A percentile compares a stretch with the other conserved stretches of the same genome.
Conservation (phyloP, 2,329 filamentous ascomycete genomes). For the Colletotrichum sp. region DNA sequence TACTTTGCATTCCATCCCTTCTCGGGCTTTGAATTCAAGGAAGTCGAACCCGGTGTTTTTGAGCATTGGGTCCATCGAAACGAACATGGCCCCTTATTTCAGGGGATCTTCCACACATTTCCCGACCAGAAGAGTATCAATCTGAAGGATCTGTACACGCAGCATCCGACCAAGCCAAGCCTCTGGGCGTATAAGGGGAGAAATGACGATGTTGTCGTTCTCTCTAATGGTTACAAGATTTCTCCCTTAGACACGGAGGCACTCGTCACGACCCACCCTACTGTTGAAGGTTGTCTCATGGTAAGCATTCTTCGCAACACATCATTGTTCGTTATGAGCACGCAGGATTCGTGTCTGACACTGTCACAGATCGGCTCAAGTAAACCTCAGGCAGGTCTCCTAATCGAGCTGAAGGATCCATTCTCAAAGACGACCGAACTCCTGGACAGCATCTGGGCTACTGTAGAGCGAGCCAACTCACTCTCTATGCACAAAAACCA, state of each 20-base stretch:
- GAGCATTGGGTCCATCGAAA: neutral
- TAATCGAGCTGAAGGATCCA: neutral
- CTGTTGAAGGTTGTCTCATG: neutral
- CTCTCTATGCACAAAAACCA: neutral
- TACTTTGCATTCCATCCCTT: neutral
- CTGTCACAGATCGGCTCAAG: neutral
- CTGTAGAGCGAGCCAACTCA: neutral
- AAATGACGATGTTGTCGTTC: neutral
- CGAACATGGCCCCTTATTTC: neutral
- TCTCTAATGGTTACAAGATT: neutral
- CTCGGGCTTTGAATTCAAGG: neutral
- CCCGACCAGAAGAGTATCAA: neutral
- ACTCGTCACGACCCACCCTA: neutral
- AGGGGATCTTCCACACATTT: neutral
- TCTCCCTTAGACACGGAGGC: neutral
- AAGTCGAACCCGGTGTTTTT: neutral
- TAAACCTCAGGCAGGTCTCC: neutral
- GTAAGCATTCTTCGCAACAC: neutral
- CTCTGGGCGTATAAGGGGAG: neutral
- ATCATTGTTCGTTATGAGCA: neutral
- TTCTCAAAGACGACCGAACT: neutral
- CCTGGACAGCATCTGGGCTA: neutral
- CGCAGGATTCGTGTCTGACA: neutral
- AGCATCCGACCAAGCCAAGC: neutral
- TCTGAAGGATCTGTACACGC: neutral